Base-by-base conservation (phyloP, 2,329 filamentous ascomycete genomes). In the Epichloe scottii region DNA sequence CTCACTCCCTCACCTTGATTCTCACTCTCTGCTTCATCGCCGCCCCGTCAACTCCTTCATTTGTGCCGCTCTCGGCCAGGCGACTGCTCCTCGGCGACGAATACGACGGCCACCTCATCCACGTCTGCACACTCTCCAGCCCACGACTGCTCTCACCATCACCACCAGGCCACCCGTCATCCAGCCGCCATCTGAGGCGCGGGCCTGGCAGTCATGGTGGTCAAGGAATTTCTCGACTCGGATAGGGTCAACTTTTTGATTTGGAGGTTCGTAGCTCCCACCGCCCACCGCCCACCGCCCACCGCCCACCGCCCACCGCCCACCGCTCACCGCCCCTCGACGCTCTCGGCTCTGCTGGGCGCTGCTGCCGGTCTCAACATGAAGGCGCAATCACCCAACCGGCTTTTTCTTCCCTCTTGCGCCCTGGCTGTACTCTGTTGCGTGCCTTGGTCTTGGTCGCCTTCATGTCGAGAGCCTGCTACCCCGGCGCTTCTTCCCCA, bases 201-300 rank as follows among this genome's bases (percentile, higher is more conserved):
- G 53, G 56, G 58, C 56, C 51, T 51, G 50, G 55, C 57, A 56
- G 62, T 60, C 61, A 81, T 80, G 77, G 66, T 68, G 58, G 59
- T 60, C 62, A 81, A 80, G 71, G 78, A 81, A 70, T 73, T 74
- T 63, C 73, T 84, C 62, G 77, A 82, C 74, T 82, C 78, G 58
- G 75, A 84, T 67, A 75, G 78, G 72, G 72, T 84, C 74, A 84
- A 84, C 72, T 84, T 79, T 74, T 75, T 84, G 66, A 75, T 84
- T 65, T 84, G 81, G 81, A 82, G 79, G 81, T 84, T 74, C 68
- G 80, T 76, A 62, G 57, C 30, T 30, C 4, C 40, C 40, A 8
- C 30, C 40, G 59, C 58, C 54, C 54, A 3, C 7, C 7, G 26
- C 55, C 48, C 49, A 50, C 56, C 54, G 49, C 56, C 35, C n/a